These are phyloP conservation scores for Hymenoscyphus scutula DNA, from an alignment of 2,329 filamentous ascomycete species.

Conservation along the genomic window DNA sequence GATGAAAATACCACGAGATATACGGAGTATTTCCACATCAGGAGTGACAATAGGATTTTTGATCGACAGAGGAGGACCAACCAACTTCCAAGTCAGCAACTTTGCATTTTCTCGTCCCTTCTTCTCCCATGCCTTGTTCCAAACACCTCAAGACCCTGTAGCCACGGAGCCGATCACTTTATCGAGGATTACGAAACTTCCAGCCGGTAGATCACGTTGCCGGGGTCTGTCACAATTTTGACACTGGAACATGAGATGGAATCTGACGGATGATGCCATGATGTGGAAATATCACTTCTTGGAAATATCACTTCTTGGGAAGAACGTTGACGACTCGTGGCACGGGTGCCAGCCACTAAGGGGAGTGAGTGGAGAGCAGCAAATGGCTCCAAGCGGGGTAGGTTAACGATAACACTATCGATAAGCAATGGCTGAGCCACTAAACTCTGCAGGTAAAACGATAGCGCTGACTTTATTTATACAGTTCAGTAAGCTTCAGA, in stretches of 20 bases:
- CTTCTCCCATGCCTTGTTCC: background rate
- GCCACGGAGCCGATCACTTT: background rate
- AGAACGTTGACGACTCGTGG: background rate
- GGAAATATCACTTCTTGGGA: background rate
- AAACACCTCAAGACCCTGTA: background rate
- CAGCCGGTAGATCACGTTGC: background rate
- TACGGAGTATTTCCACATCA: background rate
- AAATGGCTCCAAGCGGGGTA: background rate
- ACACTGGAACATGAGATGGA: background rate
- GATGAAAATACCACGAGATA: background rate
- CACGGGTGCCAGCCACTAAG: background rate
- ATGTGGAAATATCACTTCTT: background rate
- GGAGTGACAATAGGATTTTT: background rate
- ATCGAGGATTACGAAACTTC: background rate
- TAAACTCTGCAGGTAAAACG: conserved; percentile 3
- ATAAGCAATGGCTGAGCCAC: conserved; percentile 3
- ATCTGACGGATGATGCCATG: background rate
- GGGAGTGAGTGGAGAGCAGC: background rate
- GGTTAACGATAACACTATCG: background rate
- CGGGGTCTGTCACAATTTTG: background rate
- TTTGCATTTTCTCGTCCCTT: background rate
- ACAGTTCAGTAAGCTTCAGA: background rate
- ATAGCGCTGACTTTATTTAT: background rate
- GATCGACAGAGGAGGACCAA: background rate
- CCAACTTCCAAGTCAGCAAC: background rate